Conservation (phyloP, 1,284 basidiomycete genomes). For the Cutaneotrichosporon dermatis region DNA sequence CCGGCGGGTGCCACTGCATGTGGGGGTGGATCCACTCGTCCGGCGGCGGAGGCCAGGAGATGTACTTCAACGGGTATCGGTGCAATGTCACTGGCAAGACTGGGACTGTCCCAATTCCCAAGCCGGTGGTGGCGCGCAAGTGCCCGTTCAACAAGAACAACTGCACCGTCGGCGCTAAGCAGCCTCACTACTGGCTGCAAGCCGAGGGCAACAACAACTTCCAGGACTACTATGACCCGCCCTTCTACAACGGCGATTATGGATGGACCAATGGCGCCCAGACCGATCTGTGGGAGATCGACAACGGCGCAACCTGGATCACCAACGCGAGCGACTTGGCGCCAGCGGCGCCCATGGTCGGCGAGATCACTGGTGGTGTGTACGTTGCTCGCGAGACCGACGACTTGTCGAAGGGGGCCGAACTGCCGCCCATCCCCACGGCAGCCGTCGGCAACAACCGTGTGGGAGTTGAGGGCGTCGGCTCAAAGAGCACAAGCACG, state of each 20-base stretch:
- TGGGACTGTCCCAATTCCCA: constrained; percentile 44
- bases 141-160: constrained; percentile 31
- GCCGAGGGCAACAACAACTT: constrained; percentile 7
- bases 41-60: constrained; percentile 1
- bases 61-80: constrained; percentile 69
- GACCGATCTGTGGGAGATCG: constrained; percentile 9
- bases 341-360: not conserved
- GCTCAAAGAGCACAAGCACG: too few species aligned
- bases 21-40: constrained; percentile 63
- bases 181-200: constrained; percentile 13
- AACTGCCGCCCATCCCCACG: too few species aligned
- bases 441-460: too few species aligned
- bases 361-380: not conserved
- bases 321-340: not conserved
- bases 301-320: not conserved
- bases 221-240: constrained; percentile 5
- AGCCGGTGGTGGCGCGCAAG: constrained; percentile 44
- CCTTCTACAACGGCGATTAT: constrained; percentile 10
- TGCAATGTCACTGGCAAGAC: constrained; percentile 58
- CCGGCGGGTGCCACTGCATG: constrained; percentile 62
- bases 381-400: not conserved
- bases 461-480: too few species aligned
- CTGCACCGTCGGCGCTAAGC: constrained; percentile 37
- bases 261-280: constrained; percentile 16
- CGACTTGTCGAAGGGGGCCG: too few species aligned